Evolutionary conservation across 768 basidiomycete species (phyloP).

Genomic region (Pseudohyphozyma bogoriensis): DNA sequence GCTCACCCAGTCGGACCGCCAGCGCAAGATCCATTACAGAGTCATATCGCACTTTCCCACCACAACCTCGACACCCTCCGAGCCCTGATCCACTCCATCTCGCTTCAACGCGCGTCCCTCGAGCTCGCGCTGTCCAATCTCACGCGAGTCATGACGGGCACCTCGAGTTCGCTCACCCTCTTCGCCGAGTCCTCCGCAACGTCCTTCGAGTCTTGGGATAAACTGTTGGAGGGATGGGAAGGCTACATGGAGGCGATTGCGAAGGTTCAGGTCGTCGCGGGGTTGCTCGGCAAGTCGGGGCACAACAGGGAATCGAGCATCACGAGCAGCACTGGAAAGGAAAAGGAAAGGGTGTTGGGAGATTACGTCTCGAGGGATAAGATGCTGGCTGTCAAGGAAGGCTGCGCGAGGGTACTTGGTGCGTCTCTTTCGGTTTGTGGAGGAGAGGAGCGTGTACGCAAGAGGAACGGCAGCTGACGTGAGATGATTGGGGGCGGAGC

Average conservation of each 20-base stretch:
- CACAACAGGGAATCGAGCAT: conserved; percentile 6
- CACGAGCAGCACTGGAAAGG: neutral
- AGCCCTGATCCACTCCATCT: conserved; percentile 24
- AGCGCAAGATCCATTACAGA: conserved; percentile 19
- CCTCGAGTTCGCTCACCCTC: conserved; percentile 7
- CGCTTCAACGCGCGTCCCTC: conserved; percentile 24
- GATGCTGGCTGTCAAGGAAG: conserved; percentile 30
- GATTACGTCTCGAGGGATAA: conserved; percentile 32
- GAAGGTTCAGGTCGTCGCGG: conserved; percentile 23
- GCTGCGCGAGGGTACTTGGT: conserved; percentile 28
- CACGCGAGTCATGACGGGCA: conserved; percentile 26
- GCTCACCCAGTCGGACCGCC: neutral
- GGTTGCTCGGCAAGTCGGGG: neutral
- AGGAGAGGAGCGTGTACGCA: neutral
- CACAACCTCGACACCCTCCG: conserved; percentile 24
- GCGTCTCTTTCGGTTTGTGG: neutral
- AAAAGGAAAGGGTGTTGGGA: conserved; percentile 28
- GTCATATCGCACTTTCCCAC: conserved; percentile 21
- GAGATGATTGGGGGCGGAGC: neutral
- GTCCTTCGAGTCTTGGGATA: conserved; percentile 15
- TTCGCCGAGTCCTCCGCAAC: conserved; percentile 23
- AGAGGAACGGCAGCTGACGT: too few species aligned
- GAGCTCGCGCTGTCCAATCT: conserved; percentile 27
- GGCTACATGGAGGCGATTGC: conserved; percentile 26
- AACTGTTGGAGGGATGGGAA: conserved; percentile 25